These are phyloP conservation scores for Rhizophlyctis rosea DNA, from an alignment of 192 early-diverging fungal species.

Conservation along the genomic window DNA sequence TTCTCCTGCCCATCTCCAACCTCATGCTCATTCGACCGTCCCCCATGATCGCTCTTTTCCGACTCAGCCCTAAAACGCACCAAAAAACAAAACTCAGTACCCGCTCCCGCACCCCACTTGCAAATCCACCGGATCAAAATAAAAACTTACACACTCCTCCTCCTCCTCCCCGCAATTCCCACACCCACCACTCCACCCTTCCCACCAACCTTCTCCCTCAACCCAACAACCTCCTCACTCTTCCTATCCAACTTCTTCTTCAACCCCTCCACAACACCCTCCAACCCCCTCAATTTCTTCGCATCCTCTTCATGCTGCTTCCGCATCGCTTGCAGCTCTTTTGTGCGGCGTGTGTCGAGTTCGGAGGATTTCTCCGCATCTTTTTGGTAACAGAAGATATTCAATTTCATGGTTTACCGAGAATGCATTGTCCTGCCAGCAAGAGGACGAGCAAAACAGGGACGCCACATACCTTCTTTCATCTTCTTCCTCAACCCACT, in stretches of 20 bases:
- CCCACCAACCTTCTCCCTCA: constrained; percentile 21
- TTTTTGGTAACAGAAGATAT: no score
- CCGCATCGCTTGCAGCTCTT: constrained; percentile 32
- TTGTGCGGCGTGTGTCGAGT: constrained; percentile 29
- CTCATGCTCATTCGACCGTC: no score
- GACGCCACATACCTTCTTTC: constrained; percentile 39
- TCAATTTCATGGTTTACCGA: no score
- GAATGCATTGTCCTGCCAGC: not conserved
- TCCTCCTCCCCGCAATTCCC: not conserved
- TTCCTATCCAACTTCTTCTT: constrained; percentile 44
- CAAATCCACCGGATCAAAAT: not conserved
- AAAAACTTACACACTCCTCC: not conserved
- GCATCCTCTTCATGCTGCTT: constrained; percentile 46
- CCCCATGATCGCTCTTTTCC: no score
- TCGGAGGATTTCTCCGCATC: constrained; percentile 45
- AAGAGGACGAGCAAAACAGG: not conserved
- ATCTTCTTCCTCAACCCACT: constrained; percentile 41
- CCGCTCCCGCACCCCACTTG: no score
- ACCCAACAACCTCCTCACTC: constrained; percentile 6
- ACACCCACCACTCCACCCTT: constrained; percentile 2
- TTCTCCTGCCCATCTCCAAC: no score
- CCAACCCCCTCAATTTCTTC: constrained; percentile 34
- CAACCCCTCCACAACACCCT: constrained; percentile 34
- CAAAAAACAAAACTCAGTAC: no score
- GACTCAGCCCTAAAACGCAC: no score